Percentiles rank a stretch among this genome's conserved stretches.
phyloP scores from a whole-genome alignment of 192 early-diverging fungal species.

The Glomus cerebriforme region DNA sequence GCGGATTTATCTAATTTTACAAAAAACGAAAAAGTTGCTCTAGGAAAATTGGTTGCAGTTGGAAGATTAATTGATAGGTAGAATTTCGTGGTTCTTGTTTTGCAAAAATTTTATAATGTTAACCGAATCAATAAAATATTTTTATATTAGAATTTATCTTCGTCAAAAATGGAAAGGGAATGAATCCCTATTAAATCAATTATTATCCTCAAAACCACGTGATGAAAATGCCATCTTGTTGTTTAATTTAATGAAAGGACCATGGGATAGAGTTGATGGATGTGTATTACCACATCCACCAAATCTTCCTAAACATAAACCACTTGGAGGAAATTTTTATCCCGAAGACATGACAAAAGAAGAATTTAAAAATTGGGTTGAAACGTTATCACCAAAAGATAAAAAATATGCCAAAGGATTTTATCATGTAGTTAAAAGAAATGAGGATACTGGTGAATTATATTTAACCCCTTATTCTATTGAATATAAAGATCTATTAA shows the following conservation, averaged over 20 bases:
- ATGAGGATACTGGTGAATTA: slow-evolving; percentile 41
- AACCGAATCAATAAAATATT: not conserved
- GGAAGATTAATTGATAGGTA: not conserved
- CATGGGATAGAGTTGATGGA: slow-evolving; percentile 59
- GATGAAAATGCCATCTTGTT: slow-evolving; percentile 45
- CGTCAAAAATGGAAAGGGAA: slow-evolving; percentile 70
- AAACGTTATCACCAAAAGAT: slow-evolving; percentile 47
- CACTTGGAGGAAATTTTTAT: slow-evolving; percentile 68
- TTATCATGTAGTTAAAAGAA: slow-evolving; percentile 59
- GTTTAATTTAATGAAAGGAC: slow-evolving; percentile 68
- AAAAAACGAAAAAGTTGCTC: not conserved
- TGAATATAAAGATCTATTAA: slow-evolving; percentile 59
- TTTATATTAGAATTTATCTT: slow-evolving; percentile 52
- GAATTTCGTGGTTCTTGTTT: not conserved
- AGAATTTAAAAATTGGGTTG: slow-evolving; percentile 63
- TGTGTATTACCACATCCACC: slow-evolving; percentile 17
- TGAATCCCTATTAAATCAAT: slow-evolving; percentile 50
- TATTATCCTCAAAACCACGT: slow-evolving; percentile 39
- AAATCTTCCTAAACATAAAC: slow-evolving; percentile 41
- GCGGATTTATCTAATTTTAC: not conserved
- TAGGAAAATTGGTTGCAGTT: not conserved
- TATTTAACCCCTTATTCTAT: slow-evolving; percentile 53
- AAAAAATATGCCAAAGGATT: slow-evolving; percentile 61
- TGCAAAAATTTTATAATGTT: not conserved
- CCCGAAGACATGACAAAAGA: slow-evolving; percentile 68